Base-by-base conservation (phyloP, 345 rosid species). In the Murraya koenigii region DNA sequence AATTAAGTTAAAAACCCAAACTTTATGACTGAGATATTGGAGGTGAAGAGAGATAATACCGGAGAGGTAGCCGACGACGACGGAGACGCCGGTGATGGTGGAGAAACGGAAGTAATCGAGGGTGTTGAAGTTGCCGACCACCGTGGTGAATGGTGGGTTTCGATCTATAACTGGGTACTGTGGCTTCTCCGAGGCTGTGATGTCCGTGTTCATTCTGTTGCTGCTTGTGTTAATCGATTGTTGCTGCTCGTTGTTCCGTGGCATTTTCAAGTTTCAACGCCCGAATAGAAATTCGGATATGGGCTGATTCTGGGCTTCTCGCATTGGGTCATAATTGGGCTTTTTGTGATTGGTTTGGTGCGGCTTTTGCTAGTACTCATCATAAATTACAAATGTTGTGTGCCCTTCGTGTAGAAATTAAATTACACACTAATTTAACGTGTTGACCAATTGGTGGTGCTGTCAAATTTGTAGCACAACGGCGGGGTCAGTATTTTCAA, bases 1-100 rank as follows among this genome's bases (percentile, higher is more conserved):
- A 62, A 63, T 60, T 60, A 49, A 5, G 3, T 49, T 5, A 68
- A 62, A 65, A 66, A 33, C 25, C 28, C 19, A 33, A 72, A 44
- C 22, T 52, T 30, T 32, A 74, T 23, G 10, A 6, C 6, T 0
- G 5, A 22, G 15, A 47, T 4, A 19, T 8, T 7, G 25, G 6
- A 71, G 33, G 55, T 47, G 32, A n/a, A n/a, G 65, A 56, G 59
- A 39, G 55, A 73, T 30, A n/a, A 11, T 23, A 93, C 98, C 97
- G 1, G 97, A 93, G 58, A 94, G 93, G 80, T 96, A 94, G 74
- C 98, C 99, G 79, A 96, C 99, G 81, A 98, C 89, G 90, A 93
- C 97, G 80, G 97, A 93, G 72, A 93, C 83, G 70, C 97, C 94
- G 56, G 95, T 85, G 80, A 93, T 83, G 38, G 97, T 88, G 61